phyloP scores from a whole-genome alignment of 805 yeast genomes.

The Cyberlindnera saturnus region DNA sequence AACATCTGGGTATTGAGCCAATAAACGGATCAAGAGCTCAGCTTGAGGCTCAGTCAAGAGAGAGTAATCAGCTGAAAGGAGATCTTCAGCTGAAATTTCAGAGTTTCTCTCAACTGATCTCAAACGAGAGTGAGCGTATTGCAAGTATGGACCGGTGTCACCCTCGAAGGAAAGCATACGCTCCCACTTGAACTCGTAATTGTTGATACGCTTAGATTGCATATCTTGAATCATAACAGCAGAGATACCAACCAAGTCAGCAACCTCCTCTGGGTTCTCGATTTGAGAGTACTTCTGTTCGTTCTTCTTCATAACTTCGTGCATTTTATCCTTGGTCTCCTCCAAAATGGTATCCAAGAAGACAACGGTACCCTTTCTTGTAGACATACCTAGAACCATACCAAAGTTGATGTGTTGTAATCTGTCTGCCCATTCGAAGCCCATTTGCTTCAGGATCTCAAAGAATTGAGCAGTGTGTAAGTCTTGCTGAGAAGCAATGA shows the following conservation, averaged over 20 bases:
- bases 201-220: conserved; percentile 95
- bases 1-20: conserved; percentile 89
- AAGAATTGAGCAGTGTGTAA: conserved; percentile 90
- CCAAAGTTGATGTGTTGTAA: conserved; percentile 89
- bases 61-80: conserved; percentile 49
- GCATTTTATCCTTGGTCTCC: conserved; percentile 91
- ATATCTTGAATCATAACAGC: conserved; percentile 99
- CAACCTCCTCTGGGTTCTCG: conserved; percentile 89
- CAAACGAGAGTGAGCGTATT: conserved; percentile 96
- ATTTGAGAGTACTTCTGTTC: conserved; percentile 88
- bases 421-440: conserved; percentile 76
- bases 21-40: conserved; percentile 59
- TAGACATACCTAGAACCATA: conserved; percentile 97
- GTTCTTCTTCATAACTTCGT: conserved; percentile 91
- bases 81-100: conserved; percentile 36
- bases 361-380: conserved; percentile 98
- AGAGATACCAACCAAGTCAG: conserved; percentile 91
- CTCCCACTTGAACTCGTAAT: conserved; percentile 95
- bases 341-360: conserved; percentile 90
- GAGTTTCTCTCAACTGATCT: conserved; percentile 91
- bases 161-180: conserved; percentile 98
- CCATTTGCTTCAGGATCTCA: conserved; percentile 88
- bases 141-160: conserved; percentile 98
- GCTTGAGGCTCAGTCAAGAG: conserved; percentile 70
- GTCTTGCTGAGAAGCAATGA: conserved; percentile 95